Evolutionary conservation across 2,329 filamentous ascomycete genomes (phyloP).

Genomic region (Fusarium nurragi): DNA sequence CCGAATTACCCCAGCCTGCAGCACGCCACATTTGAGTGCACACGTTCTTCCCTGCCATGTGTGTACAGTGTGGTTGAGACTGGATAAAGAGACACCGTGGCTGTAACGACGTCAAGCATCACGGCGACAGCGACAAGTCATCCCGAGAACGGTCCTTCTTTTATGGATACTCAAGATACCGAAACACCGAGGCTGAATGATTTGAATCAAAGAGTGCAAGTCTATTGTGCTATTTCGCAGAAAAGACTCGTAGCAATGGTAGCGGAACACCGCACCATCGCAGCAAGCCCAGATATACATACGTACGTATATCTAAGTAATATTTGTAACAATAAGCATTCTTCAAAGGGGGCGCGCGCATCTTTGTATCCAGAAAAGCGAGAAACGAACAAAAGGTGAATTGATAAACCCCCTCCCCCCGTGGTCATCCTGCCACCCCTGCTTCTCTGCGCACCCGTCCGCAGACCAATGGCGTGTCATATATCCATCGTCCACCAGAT

Average conservation of each 20-base stretch:
- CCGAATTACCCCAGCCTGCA: constrained; percentile 6
- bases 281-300: constrained; percentile 17
- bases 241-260: constrained; percentile 17
- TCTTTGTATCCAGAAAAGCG: constrained; percentile 20
- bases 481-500: constrained; percentile 21
- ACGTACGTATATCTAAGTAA: constrained; percentile 8
- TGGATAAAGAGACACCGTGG: background rate
- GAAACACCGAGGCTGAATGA: background rate
- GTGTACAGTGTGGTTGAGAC: background rate
- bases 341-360: constrained; percentile 14
- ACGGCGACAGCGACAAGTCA: background rate
- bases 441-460: constrained; percentile 24
- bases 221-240: constrained; percentile 30
- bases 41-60: background rate
- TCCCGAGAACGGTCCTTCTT: constrained; percentile 25
- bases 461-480: constrained; percentile 1
- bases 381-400: constrained; percentile 16
- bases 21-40: constrained; percentile 2
- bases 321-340: constrained; percentile 16
- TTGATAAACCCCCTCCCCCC: constrained; percentile 14
- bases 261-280: background rate
- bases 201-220: constrained; percentile 14
- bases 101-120: constrained; percentile 8
- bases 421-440: constrained; percentile 19
- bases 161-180: background rate